Base-by-base conservation (phyloP, 192 early-diverging fungal genomes). In the Rhizoclosmatium globosum region DNA sequence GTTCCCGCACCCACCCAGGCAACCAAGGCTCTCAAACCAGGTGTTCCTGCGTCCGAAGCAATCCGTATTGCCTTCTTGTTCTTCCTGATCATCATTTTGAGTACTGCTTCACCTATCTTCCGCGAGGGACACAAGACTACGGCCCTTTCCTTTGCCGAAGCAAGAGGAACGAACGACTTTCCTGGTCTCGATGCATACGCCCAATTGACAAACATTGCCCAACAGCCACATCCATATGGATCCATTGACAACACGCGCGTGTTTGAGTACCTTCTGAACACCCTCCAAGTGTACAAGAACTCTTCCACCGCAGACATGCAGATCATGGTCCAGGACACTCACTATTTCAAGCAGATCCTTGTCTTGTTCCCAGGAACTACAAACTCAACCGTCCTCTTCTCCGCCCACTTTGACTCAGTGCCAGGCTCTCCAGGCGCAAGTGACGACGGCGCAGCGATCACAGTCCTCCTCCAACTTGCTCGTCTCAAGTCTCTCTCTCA, bases 371-470 rank as follows among this genome's bases (percentile, higher is more conserved):
- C 60, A 7, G 60, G 60, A 9, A 62, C 69, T 4, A 31, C 47
- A 7, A 38, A 64, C 57, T 45, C 59, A 2, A 46, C 79, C 2
- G 53, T 87, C 38, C 80, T 85, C 21, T 66, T 87, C 9, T 82
- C 80, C 2, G 76, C 84, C 9, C 86, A 87, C 65, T 87, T 68
- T 66, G 86, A 87, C 74, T 82, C 82, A 4, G 65, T 79, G 13
- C 73, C 75, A 21, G 31, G 57, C 15, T 42, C 77, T 2, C 74
- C 58, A 43, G 86, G 86, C 50, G 82, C 71, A 23, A 86, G 84
- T 31, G 86, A 87, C 78, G 81, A 83, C 65, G 86, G 84, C 11
- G 69, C 86, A 9, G 79, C 67, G 2, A 65, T 84, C 13, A 80
- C 78, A 4, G 77, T 48, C 65, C 82, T 86, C 71, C 21, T 86